Evolutionary conservation across 768 basidiomycete genomes (phyloP), one percentile per base, ranked within the genome.

Genomic region (Paxillus involutus): DNA sequence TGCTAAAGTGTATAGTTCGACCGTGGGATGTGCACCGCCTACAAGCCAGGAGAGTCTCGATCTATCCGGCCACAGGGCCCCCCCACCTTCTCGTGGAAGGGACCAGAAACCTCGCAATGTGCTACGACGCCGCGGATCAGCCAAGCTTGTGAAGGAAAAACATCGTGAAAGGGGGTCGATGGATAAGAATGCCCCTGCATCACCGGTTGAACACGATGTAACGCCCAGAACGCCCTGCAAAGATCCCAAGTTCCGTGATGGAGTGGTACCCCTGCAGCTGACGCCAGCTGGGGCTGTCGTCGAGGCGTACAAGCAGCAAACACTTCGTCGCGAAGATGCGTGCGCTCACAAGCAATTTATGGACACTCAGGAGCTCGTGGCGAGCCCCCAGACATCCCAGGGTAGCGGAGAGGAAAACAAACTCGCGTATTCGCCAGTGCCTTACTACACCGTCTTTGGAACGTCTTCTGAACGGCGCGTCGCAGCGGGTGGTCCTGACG

Each of bases 371-470:
- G 62, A 62, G 19, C 6, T 42, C 32, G 17, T 29, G 7, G 62
- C 53, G 56, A 50, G 51, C 36, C 40, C 53, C 44, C 52, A 43
- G 32, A 35, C 41, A 12, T 49, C 52, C 44, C 49, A 51, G 29
- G 51, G 58, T 51, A 33, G 47, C 36, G 55, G 19, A 19, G 61
- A 56, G 2, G 65, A 45, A 12, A 68, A 66, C 11, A 36, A 55
- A 46, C 19, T 43, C 44, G 30, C 47, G 5, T 51, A 40, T 8
- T 53, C 67, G 12, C 58, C 63, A 33, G 72, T 68, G 10, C 81
- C 82, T n/a, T 81, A 83, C 48, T 83, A 83, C 58, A 81, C 83
- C 4, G 77, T 84, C 14, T 76, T 83, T 53, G 83, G 83, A 1
- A 71, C 74, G 6, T 64, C 72, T 0, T 71, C 78, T 1, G 81